These are phyloP conservation scores for Ascochyta viciae-villosae DNA, from an alignment of 2,329 filamentous ascomycete genomes.

Conservation along the genomic window DNA sequence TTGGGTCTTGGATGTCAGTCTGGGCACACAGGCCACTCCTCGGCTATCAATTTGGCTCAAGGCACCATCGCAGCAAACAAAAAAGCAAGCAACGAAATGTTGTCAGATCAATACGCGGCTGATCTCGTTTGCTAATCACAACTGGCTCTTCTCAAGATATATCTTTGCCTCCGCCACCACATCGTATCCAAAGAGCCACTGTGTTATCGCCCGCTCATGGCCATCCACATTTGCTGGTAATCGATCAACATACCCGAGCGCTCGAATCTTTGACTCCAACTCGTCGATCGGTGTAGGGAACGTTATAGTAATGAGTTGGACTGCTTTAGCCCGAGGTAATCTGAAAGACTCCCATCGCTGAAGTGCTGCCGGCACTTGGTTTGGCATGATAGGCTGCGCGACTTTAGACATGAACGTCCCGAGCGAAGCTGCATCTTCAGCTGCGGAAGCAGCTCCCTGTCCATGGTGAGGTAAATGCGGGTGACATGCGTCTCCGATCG, in stretches of 20 bases:
- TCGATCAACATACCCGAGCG: not conserved
- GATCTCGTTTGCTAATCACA: too few species aligned
- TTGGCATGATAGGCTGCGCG: not conserved
- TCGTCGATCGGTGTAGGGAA: not conserved
- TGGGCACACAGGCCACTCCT: constrained; percentile 1
- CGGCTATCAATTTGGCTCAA: not conserved
- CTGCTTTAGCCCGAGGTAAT: constrained; percentile 1
- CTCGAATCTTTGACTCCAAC: not conserved
- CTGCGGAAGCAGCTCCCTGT: constrained; percentile 5
- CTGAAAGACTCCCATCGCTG: constrained; percentile 4
- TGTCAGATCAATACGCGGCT: too few species aligned
- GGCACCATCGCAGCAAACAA: too few species aligned
- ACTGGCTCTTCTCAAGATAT: not conserved
- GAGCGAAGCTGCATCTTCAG: constrained; percentile 11
- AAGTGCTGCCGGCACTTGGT: not conserved
- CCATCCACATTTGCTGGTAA: constrained; percentile 5
- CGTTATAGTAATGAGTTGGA: constrained; percentile 6
- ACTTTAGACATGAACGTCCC: not conserved
- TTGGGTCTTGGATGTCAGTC: not conserved
- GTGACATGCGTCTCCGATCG: constrained; percentile 10
- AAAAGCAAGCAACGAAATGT: too few species aligned
- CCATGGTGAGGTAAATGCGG: constrained; percentile 11
- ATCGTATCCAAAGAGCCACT: constrained; percentile 3
- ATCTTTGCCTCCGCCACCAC: not conserved
- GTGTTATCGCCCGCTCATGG: constrained; percentile 2